Base-by-base conservation (phyloP, 164 flowering plant genomes). In the Nymphaea thermarum region DNA sequence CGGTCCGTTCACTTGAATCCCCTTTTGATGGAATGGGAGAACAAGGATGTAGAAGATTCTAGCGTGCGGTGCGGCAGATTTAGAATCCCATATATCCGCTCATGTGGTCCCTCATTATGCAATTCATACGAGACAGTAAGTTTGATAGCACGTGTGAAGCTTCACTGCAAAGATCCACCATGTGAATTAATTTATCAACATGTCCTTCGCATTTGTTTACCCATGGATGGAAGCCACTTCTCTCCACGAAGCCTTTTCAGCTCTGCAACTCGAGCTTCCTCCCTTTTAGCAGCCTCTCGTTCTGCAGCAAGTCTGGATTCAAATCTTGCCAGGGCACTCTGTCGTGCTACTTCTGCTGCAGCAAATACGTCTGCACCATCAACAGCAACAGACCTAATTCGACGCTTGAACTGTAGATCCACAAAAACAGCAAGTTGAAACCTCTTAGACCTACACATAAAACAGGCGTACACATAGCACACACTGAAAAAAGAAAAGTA, bases 151-250 rank as follows among this genome's bases (percentile, higher is more conserved):
- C 57, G 12, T 10, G 12, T 25, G 36, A 51, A 51, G 15, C 57
- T 51, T 51, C 0, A 15, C 0, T 51, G 2, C 57, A 51, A 8
- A 15, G 57, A 8, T 51, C 14, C 57, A 51, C 12, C 57, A 51
- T 51, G 57, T 51, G 14, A 51, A 51, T 2, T 51, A 8, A 10
- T 51, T 51, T 51, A 51, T 51, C 14, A 51, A 51, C 2, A 51
- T 10, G 57, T 70, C 65, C 66, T 42, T 75, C 79, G 76, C 94
- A 80, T 86, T 65, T 86, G 83, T 73, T 71, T 82, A 44, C 90
- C 88, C 68, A 91, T 75, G 14, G 94, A 84, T 68, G 97, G 99
- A 14, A 92, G 80, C 99, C 99, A 95, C 78, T 80, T 86, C 80
- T 95, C 98, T n/a, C 98, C 99, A 65, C 97, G 80, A 62, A 83